Conservation (phyloP, 192 early-diverging fungal genomes). For the Geranomyces variabilis region DNA sequence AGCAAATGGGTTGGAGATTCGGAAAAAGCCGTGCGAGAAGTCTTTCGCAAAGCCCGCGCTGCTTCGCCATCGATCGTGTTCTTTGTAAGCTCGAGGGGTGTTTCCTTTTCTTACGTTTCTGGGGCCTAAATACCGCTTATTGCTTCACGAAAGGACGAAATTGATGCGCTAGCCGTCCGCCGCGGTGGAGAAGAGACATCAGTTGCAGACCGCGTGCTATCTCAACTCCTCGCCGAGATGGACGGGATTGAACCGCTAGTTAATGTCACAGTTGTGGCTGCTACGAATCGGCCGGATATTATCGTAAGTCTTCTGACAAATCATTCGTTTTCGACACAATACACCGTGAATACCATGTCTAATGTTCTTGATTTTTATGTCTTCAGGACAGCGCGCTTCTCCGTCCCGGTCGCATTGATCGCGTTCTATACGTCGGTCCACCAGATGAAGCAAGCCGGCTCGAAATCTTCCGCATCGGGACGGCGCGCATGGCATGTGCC, state of each 20-base stretch:
- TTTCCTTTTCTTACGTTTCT: neutral
- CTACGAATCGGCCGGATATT: conserved; percentile 96
- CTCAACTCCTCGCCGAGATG: conserved; percentile 91
- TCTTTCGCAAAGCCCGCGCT: conserved; percentile 93
- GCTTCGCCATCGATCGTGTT: conserved; percentile 96
- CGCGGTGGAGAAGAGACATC: conserved; percentile 74
- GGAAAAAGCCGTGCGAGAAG: conserved; percentile 91
- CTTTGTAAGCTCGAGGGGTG: conserved; percentile 71
- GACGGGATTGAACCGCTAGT: conserved; percentile 95
- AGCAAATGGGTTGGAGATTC: conserved; percentile 99
- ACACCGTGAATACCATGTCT: too few species aligned
- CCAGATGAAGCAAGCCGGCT: conserved; percentile 75
- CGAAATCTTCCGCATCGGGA: conserved; percentile 82
- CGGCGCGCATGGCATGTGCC: conserved; percentile 70
- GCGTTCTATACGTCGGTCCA: conserved; percentile 90
- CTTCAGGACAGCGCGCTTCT: conserved; percentile 82
- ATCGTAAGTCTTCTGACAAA: conserved; percentile 56
- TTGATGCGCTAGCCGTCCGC: conserved; percentile 91
- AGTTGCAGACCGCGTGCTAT: conserved; percentile 91
- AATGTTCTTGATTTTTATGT: too few species aligned
- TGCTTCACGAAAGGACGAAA: conserved; percentile 76
- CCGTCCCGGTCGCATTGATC: conserved; percentile 93
- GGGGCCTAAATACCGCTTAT: neutral
- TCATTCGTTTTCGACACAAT: neutral
- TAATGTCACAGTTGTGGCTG: conserved; percentile 96